phyloP scores from a whole-genome alignment of 1,284 basidiomycete genomes.

The Fomitopsis schrenkii region DNA sequence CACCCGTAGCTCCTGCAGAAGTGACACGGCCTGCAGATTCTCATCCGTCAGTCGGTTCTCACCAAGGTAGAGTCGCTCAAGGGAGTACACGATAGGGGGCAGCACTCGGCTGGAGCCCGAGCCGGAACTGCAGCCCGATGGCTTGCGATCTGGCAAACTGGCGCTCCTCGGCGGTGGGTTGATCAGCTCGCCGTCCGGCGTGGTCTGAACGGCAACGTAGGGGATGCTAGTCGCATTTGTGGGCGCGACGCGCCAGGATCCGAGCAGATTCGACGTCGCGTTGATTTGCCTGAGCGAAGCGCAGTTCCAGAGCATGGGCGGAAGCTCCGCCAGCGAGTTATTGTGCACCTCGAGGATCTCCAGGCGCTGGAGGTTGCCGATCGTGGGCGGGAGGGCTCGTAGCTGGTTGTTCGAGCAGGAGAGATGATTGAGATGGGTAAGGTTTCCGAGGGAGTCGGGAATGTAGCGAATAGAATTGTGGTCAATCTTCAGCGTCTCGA shows the following conservation, averaged over 20 bases:
- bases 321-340: slow-evolving; percentile 84
- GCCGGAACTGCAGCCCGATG: slow-evolving; percentile 34
- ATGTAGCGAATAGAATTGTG: slow-evolving; percentile 87
- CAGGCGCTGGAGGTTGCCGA: slow-evolving; percentile 80
- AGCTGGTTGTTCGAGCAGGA: slow-evolving; percentile 92
- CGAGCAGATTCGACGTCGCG: slow-evolving; percentile 85
- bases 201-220: slow-evolving; percentile 5
- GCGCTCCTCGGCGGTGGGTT: slow-evolving; percentile 3
- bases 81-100: slow-evolving; percentile 69
- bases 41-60: slow-evolving; percentile 91
- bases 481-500: slow-evolving; percentile 72
- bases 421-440: slow-evolving; percentile 69
- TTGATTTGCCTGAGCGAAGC: slow-evolving; percentile 75
- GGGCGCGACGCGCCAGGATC: slow-evolving; percentile 67
- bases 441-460: slow-evolving; percentile 77
- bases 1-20: slow-evolving; percentile 74
- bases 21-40: slow-evolving; percentile 68
- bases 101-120: slow-evolving; percentile 31
- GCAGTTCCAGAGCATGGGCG: slow-evolving; percentile 84
- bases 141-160: slow-evolving; percentile 35
- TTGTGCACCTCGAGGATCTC: slow-evolving; percentile 84
- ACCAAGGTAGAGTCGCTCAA: slow-evolving; percentile 80
- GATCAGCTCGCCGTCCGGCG: slow-evolving; percentile 6
- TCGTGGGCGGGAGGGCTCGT: slow-evolving; percentile 69
- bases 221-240: slow-evolving; percentile 3